A percentile compares a stretch with the other conserved stretches of the same genome.
These are phyloP conservation scores for Ascomycota sp. DNA, from an alignment of 2,329 filamentous ascomycete species.

Conservation along the genomic window DNA sequence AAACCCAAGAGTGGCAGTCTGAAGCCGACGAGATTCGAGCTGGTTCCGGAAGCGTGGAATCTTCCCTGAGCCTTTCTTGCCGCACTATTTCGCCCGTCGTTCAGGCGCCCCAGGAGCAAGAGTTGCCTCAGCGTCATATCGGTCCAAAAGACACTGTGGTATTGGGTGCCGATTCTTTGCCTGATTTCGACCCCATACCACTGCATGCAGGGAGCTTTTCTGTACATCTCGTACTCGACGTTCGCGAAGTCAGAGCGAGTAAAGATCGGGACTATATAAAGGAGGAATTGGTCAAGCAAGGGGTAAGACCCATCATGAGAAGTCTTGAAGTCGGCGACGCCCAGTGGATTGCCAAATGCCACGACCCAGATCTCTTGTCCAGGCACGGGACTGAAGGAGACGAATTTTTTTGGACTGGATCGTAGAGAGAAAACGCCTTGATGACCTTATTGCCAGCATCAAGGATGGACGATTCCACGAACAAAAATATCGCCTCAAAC, in stretches of 20 bases:
- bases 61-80: background rate
- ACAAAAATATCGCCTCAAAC: slow-evolving; percentile 61
- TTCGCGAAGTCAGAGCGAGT: slow-evolving; percentile 51
- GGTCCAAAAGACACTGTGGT: slow-evolving; percentile 17
- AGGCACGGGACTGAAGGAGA: slow-evolving; percentile 39
- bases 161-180: slow-evolving; percentile 14
- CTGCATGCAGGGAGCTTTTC: slow-evolving; percentile 47
- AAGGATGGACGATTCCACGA: slow-evolving; percentile 69
- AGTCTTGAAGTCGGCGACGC: slow-evolving; percentile 54
- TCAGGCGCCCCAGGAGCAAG: background rate
- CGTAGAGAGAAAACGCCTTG: slow-evolving; percentile 59
- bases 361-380: slow-evolving; percentile 34
- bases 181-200: slow-evolving; percentile 35
- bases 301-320: slow-evolving; percentile 44
- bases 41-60: background rate
- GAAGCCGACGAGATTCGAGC: slow-evolving; percentile 5
- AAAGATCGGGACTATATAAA: slow-evolving; percentile 62
- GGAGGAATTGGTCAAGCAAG: slow-evolving; percentile 46
- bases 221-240: slow-evolving; percentile 53
- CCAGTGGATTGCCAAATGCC: slow-evolving; percentile 59
- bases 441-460: slow-evolving; percentile 62
- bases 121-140: slow-evolving; percentile 15
- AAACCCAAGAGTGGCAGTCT: slow-evolving; percentile 19
- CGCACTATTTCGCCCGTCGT: background rate
- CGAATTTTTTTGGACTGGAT: slow-evolving; percentile 66